These are phyloP conservation scores for Sugiyamaella floridensis DNA, from an alignment of 805 yeast genomes.

Conservation along the genomic window DNA sequence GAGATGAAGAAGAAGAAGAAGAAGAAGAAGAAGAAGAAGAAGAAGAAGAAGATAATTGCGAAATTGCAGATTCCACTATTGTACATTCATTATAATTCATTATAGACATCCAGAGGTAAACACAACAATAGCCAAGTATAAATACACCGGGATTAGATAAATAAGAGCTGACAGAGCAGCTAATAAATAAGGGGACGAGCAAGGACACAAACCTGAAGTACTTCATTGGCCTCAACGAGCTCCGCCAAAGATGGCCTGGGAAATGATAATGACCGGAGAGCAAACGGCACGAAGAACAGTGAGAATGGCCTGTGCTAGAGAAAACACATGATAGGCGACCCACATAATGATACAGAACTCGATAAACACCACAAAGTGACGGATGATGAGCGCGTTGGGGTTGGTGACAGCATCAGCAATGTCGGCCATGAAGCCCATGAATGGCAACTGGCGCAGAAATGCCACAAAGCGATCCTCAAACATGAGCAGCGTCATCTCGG, in stretches of 20 bases:
- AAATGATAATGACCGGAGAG: conserved; percentile 18
- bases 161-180: too few relatives aligned
- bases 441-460: conserved; percentile 6
- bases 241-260: not conserved
- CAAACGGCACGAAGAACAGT: conserved; percentile 16
- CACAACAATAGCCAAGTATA: not conserved
- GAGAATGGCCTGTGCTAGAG: conserved; percentile 14
- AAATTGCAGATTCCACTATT: too few relatives aligned
- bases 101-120: too few relatives aligned
- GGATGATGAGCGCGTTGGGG: conserved; percentile 4
- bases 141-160: not conserved
- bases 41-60: too few relatives aligned
- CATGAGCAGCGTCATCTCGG: not conserved
- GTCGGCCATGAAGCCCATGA: conserved; percentile 7
- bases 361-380: conserved; percentile 8
- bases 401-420: conserved; percentile 7
- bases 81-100: too few relatives aligned
- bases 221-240: not conserved
- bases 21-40: too few relatives aligned
- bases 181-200: too few relatives aligned
- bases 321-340: conserved; percentile 13
- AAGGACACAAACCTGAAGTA: not conserved
- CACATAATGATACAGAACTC: conserved; percentile 15
- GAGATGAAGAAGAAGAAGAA: too few relatives aligned
- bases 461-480: conserved; percentile 6